Percentiles rank a stretch among this genome's conserved stretches.
These are phyloP conservation scores for Babesia bigemina DNA, from an alignment of 169 alveolate genomes.

Conservation along the genomic window DNA sequence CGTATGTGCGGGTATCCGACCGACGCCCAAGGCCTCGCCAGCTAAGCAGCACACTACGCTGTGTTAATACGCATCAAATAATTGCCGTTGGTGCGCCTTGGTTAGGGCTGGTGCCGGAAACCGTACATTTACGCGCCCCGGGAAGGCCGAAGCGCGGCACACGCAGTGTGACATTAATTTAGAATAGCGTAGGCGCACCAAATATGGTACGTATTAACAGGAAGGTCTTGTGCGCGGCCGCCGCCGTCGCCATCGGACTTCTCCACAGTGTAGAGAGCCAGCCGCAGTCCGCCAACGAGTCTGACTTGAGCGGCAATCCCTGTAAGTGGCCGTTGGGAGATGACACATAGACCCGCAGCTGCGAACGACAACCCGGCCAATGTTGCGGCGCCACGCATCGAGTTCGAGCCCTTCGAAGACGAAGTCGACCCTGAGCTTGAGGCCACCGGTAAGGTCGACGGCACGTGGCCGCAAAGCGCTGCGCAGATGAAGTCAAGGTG, in stretches of 20 bases:
- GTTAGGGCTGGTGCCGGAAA: too few relatives aligned
- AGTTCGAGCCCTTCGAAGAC: constrained; percentile 27
- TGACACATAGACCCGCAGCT: constrained; percentile 2
- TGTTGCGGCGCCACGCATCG: constrained; percentile 11
- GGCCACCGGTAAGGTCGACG: not conserved
- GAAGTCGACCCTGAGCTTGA: not conserved
- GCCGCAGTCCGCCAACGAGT: not conserved
- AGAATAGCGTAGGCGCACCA: not conserved
- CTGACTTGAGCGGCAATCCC: not conserved
- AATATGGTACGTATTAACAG: not conserved
- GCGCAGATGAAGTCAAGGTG: constrained; percentile 5
- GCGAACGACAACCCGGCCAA: constrained; percentile 11
- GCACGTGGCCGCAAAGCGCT: not conserved
- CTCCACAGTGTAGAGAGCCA: not conserved
- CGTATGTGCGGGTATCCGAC: constrained; percentile 9
- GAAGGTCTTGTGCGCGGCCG: constrained; percentile 6
- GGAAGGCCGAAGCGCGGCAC: too few relatives aligned
- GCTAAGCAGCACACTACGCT: too few relatives aligned
- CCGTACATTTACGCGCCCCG: too few relatives aligned
- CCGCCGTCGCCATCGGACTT: constrained; percentile 18
- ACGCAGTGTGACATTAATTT: too few relatives aligned
- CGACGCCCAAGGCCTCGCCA: not conserved
- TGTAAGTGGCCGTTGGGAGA: constrained; percentile 3
- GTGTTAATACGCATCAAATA: too few relatives aligned
- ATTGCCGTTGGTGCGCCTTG: too few relatives aligned